Percentiles rank a stretch among this genome's conserved stretches.
phyloP scores from a whole-genome alignment of 2,329 filamentous ascomycete species.

The Colletotrichum sp. region DNA sequence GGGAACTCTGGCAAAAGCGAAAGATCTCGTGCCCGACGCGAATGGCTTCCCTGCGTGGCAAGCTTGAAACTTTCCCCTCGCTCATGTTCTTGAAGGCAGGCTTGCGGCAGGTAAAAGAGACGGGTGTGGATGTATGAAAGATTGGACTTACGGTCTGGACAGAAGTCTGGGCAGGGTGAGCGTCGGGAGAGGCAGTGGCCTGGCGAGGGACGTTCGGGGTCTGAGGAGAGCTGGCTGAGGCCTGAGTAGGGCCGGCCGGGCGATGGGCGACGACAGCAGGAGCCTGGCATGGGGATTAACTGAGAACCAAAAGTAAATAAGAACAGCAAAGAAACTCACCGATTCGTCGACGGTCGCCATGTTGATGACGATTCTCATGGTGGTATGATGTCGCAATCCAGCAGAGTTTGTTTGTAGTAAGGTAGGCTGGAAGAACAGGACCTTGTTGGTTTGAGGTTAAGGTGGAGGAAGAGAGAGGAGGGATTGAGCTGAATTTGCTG shows the following conservation, averaged over 20 bases:
- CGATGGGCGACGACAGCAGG: background rate
- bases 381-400: too few species aligned
- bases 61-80: background rate
- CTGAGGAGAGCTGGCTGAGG: too few species aligned
- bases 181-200: accelerated
- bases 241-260: too few species aligned
- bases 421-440: background rate
- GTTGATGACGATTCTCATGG: background rate
- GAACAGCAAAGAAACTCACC: background rate
- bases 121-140: background rate
- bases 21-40: background rate
- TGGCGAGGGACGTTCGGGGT: background rate
- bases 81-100: background rate
- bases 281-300: background rate
- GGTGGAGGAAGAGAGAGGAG: accelerated
- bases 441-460: accelerated
- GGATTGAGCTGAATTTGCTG: accelerated
- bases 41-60: background rate
- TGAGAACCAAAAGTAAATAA: background rate
- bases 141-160: background rate
- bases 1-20: background rate
- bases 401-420: too few species aligned
- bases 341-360: background rate
- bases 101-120: background rate
- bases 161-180: accelerated